phyloP scores from a whole-genome alignment of 2,329 filamentous ascomycete species.

The Paradendryphiella salina region DNA sequence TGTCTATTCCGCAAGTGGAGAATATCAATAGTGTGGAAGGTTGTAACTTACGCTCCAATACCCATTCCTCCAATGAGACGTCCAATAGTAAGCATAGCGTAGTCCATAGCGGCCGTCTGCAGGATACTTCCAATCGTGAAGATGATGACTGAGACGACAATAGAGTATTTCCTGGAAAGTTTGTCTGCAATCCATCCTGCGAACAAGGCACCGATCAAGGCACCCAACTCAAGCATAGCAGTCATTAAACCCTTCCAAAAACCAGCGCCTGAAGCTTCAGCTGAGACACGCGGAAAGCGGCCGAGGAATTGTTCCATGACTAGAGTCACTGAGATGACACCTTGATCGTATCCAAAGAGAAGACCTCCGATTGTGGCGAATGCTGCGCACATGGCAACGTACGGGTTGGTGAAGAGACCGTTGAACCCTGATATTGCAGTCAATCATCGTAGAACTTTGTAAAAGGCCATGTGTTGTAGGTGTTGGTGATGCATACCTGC shows the following conservation, averaged over 20 bases:
- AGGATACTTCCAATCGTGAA: slow-evolving; percentile 57
- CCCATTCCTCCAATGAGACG: slow-evolving; percentile 57
- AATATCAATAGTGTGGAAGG: neutral
- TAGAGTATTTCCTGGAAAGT: slow-evolving; percentile 57
- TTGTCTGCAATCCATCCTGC: slow-evolving; percentile 56
- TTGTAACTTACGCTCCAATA: slow-evolving; percentile 52
- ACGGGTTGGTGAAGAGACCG: slow-evolving; percentile 54
- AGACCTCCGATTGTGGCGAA: slow-evolving; percentile 57
- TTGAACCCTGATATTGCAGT: slow-evolving; percentile 45
- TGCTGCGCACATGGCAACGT: slow-evolving; percentile 56
- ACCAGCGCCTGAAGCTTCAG: slow-evolving; percentile 48
- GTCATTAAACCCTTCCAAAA: slow-evolving; percentile 55
- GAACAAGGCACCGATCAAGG: slow-evolving; percentile 48
- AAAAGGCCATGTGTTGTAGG: neutral
- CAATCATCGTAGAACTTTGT: neutral
- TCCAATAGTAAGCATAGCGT: slow-evolving; percentile 56
- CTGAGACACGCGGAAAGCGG: slow-evolving; percentile 51
- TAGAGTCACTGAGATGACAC: slow-evolving; percentile 52
- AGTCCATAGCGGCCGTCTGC: slow-evolving; percentile 56
- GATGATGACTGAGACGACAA: slow-evolving; percentile 56
- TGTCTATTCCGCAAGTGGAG: neutral
- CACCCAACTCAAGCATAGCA: slow-evolving; percentile 60
- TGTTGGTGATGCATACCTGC: slow-evolving; percentile 26
- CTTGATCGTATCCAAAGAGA: slow-evolving; percentile 56
- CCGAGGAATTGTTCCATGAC: slow-evolving; percentile 58